A percentile compares a stretch with the other conserved stretches of the same genome.
These are phyloP conservation scores for Dipteronia sinensis DNA, from an alignment of 345 rosid genomes.

Conservation along the genomic window DNA sequence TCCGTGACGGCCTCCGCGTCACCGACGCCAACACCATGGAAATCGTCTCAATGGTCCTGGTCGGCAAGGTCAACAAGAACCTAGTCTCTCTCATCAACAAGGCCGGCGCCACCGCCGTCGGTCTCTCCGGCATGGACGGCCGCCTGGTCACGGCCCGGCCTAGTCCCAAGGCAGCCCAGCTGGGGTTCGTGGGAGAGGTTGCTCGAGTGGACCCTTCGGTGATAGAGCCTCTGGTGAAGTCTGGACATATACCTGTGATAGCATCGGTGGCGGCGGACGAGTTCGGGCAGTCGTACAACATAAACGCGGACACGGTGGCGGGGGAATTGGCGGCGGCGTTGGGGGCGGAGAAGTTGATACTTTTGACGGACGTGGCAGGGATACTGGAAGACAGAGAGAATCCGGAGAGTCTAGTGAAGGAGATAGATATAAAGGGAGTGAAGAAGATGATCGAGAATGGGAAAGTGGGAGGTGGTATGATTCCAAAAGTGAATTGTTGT, in stretches of 20 bases:
- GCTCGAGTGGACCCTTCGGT: slow-evolving; percentile 62
- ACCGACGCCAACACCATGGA: slow-evolving; percentile 91
- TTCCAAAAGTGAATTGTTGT: slow-evolving; percentile 86
- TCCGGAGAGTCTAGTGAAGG: slow-evolving; percentile 74
- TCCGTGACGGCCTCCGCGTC: slow-evolving; percentile 79
- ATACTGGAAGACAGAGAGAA: slow-evolving; percentile 65
- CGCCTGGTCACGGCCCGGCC: slow-evolving; percentile 81
- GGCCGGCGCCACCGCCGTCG: slow-evolving; percentile 88
- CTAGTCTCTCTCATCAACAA: slow-evolving; percentile 73
- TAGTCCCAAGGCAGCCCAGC: slow-evolving; percentile 58
- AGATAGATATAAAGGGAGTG: slow-evolving; percentile 80
- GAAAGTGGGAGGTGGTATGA: slow-evolving; percentile 90
- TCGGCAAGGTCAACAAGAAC: slow-evolving; percentile 83
- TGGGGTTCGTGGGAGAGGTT: slow-evolving; percentile 90
- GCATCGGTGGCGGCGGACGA: slow-evolving; percentile 88
- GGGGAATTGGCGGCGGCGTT: slow-evolving; percentile 92
- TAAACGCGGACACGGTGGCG: slow-evolving; percentile 90
- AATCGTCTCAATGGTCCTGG: slow-evolving; percentile 88
- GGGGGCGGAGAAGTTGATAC: slow-evolving; percentile 85
- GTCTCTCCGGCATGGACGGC: slow-evolving; percentile 88
- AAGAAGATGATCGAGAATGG: slow-evolving; percentile 74
- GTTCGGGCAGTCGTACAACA: slow-evolving; percentile 74
- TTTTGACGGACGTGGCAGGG: slow-evolving; percentile 86
- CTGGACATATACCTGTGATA: slow-evolving; percentile 80
- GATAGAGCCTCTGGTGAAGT: slow-evolving; percentile 53